Evolutionary conservation across 225 moss, liverwort and hornwort genomes (phyloP).

Genomic region (Pleurozium schreberi): DNA sequence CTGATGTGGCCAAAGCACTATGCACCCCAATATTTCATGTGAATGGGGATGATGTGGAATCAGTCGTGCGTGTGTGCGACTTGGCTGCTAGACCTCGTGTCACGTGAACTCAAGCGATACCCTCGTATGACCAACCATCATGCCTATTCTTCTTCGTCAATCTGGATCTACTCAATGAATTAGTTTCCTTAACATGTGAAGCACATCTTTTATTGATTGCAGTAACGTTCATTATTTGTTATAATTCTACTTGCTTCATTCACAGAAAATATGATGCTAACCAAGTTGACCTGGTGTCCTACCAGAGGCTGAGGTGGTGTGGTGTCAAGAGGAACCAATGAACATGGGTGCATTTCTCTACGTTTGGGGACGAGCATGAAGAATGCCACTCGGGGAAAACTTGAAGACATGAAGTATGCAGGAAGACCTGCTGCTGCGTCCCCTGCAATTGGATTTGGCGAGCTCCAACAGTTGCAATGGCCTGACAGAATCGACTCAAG

Average conservation of each 20-base stretch:
- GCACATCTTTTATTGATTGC: too few relatives aligned
- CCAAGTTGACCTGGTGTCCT: neutral
- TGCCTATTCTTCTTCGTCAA: too few relatives aligned
- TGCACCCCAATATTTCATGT: conserved; percentile 87
- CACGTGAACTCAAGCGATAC: conserved; percentile 67
- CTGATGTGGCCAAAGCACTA: conserved; percentile 83
- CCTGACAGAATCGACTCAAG: conserved; percentile 54
- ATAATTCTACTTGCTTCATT: neutral
- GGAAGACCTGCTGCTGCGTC: conserved; percentile 68
- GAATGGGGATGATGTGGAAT: conserved; percentile 93
- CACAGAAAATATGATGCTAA: neutral
- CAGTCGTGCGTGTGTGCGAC: conserved; percentile 69
- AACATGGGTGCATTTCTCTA: conserved; percentile 68
- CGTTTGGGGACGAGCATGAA: conserved; percentile 51
- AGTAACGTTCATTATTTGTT: neutral
- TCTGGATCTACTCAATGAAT: too few relatives aligned
- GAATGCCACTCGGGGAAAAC: conserved; percentile 24
- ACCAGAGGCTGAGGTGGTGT: conserved; percentile 74
- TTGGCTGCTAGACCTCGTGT: conserved; percentile 72
- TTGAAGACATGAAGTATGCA: conserved; percentile 68
- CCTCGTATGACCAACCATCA: conserved; percentile 29
- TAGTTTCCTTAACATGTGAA: too few relatives aligned
- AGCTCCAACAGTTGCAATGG: conserved; percentile 10
- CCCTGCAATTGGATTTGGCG: conserved; percentile 78
- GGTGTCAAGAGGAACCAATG: conserved; percentile 96